Evolutionary conservation across 2,329 filamentous ascomycete genomes (phyloP), one percentile per base, ranked within the genome.

Genomic region (Juglanconis sp.): DNA sequence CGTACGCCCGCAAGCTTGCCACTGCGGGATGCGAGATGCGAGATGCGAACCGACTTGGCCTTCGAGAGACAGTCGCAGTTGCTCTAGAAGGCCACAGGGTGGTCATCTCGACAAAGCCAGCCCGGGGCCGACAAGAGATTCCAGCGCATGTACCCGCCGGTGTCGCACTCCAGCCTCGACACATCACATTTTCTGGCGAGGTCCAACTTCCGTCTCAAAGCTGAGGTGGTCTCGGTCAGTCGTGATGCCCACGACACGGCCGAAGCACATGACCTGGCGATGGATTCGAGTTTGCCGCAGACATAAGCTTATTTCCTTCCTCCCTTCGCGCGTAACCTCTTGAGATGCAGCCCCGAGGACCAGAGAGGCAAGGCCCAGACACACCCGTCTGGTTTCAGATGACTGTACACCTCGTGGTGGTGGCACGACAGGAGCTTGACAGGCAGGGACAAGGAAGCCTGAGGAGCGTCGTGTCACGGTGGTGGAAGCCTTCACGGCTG

Each of bases 341-440:
- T 24, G 36, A 46, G 36, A 31, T 47, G 62, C 57, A 62, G 59
- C 46, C 42, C 58, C 59, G 57, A 59, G 44, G 49, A 56, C 44
- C 40, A 57, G 34, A 52, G 46, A 61, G 51, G 32, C 47, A 61
- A 54, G 48, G 46, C 47, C 44, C 31, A 62, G 46, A 62, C 53
- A 57, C 58, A 63, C 58, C 61, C 58, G 61, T 36, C 55, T 38
- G 64, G 70, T 70, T 71, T 73, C 69, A 74, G 68, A 69, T 66
- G 67, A 64, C 65, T 66, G 70, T 69, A 67, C 65, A 63, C 62
- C 67, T 60, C 51, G 62, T 58, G 66, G 67, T 53, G 58, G 70
- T 74, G 60, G 64, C 65, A 76, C 72, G 62, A 65, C 68, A 70
- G 65, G 63, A 67, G 68, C 63, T 69, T 71, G 69, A 71, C 69